Percentiles rank a stretch among this genome's conserved stretches.
Evolutionary conservation across 2,329 filamentous ascomycete genomes (phyloP).

Genomic region (Hypoxylon sp.): DNA sequence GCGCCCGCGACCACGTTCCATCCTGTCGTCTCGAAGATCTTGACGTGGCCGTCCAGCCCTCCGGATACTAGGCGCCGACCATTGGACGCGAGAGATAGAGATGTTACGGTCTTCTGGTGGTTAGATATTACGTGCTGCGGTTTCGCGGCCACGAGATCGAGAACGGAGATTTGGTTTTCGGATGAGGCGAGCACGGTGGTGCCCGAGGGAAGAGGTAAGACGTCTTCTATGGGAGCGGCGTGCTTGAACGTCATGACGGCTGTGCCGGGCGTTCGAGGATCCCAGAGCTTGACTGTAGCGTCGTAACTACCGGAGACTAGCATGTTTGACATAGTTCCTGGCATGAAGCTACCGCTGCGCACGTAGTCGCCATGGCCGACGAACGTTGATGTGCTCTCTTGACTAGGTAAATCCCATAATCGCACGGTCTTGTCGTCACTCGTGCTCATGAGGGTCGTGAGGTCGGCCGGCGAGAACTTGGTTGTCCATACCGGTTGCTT

Average conservation of each 20-base stretch:
- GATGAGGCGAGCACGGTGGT: conserved; percentile 89
- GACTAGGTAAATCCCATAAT: conserved; percentile 91
- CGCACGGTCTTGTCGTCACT: conserved; percentile 94
- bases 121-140: conserved; percentile 90
- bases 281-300: conserved; percentile 93
- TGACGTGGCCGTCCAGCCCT: conserved; percentile 94
- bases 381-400: conserved; percentile 82
- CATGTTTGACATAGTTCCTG: conserved; percentile 78
- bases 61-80: conserved; percentile 87
- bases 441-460: conserved; percentile 88
- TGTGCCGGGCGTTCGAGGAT: conserved; percentile 79
- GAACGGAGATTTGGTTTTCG: conserved; percentile 88
- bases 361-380: conserved; percentile 94
- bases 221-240: conserved; percentile 86
- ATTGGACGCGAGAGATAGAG: conserved; percentile 84
- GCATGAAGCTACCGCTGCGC: conserved; percentile 88
- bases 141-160: conserved; percentile 92
- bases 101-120: conserved; percentile 98
- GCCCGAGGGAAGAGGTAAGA: conserved; percentile 88
- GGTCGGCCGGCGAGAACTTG: conserved; percentile 89
- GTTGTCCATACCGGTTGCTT: conserved; percentile 95
- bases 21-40: conserved; percentile 92
- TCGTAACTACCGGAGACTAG: conserved; percentile 95
- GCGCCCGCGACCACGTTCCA: conserved; percentile 98
- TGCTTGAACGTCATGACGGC: conserved; percentile 95